Conservation (phyloP, 2,329 filamentous ascomycete species). For the Neodidymelliopsis sp. region DNA sequence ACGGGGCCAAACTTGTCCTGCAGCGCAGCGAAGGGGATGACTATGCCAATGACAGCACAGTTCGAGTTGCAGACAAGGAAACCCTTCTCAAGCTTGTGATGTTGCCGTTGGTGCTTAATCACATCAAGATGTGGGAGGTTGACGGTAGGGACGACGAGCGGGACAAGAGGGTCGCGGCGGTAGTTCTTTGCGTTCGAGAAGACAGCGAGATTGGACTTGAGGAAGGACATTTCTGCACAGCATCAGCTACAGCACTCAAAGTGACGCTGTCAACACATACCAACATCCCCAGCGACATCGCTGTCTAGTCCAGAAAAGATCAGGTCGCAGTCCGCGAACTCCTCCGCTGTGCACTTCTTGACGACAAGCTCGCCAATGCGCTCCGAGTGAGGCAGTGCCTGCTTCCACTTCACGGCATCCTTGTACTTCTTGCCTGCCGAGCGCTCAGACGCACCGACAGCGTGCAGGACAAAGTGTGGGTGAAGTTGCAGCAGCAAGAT, state of each 20-base stretch:
- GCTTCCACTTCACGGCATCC: slow-evolving; percentile 95
- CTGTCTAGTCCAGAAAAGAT: slow-evolving; percentile 93
- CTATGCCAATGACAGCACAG: slow-evolving; percentile 95
- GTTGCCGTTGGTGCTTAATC: slow-evolving; percentile 84
- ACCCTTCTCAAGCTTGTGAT: slow-evolving; percentile 77
- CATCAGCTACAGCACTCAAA: neutral
- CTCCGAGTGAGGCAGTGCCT: slow-evolving; percentile 80
- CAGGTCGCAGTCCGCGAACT: slow-evolving; percentile 90
- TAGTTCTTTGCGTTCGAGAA: slow-evolving; percentile 99
- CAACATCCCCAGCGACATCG: slow-evolving; percentile 90
- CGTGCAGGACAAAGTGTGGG: slow-evolving; percentile 84
- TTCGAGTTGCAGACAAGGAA: slow-evolving; percentile 98
- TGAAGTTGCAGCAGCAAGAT: slow-evolving; percentile 90
- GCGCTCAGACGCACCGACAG: slow-evolving; percentile 86
- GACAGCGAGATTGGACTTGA: slow-evolving; percentile 85
- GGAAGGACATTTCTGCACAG: slow-evolving; percentile 78
- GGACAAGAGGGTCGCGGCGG: slow-evolving; percentile 86
- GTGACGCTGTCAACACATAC: slow-evolving; percentile 57
- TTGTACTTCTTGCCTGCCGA: slow-evolving; percentile 94
- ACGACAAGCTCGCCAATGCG: slow-evolving; percentile 81
- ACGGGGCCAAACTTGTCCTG: slow-evolving; percentile 85
- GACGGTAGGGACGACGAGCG: slow-evolving; percentile 92
- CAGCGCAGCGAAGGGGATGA: slow-evolving; percentile 92
- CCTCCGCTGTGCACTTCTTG: slow-evolving; percentile 79
- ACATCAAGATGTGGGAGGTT: slow-evolving; percentile 87